phyloP scores from a whole-genome alignment of 1,284 basidiomycete genomes.

The Ceratobasidium sp. region DNA sequence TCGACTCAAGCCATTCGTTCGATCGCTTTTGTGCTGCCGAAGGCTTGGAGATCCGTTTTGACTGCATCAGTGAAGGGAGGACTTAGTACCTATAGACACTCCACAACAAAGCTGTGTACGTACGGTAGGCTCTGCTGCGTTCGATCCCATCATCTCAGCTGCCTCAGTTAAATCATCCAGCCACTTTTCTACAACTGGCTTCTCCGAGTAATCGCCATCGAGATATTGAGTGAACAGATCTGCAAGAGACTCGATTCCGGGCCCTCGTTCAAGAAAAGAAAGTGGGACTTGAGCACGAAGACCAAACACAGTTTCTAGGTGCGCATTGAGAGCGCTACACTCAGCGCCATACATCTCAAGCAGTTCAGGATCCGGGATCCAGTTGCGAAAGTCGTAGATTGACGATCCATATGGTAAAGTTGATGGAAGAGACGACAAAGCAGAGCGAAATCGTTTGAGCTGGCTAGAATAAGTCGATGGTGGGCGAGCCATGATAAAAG shows the following conservation, averaged over 20 bases:
- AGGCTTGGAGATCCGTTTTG: background rate
- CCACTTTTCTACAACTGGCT: slow-evolving; percentile 22
- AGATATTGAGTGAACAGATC: slow-evolving; percentile 6
- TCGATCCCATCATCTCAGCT: no score
- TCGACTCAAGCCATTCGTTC: background rate
- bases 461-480: background rate
- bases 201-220: background rate
- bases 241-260: slow-evolving; percentile 14
- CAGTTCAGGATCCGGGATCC: slow-evolving; percentile 3
- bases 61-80: no score
- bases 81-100: no score
- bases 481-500: no score
- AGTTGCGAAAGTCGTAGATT: slow-evolving; percentile 9
- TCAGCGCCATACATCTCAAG: slow-evolving; percentile 1
- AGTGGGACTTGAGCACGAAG: background rate
- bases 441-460: background rate
- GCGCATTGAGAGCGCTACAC: slow-evolving; percentile 11
- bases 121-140: no score
- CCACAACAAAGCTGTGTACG: no score
- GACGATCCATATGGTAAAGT: background rate
- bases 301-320: slow-evolving; percentile 12
- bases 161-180: slow-evolving; percentile 8
- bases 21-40: slow-evolving; percentile 9
- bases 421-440: background rate
- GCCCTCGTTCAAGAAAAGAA: background rate